Evolutionary conservation across 306 rosid species (phyloP), one percentile per base, ranked within the genome.

Genomic region (Parietaria judaica): DNA sequence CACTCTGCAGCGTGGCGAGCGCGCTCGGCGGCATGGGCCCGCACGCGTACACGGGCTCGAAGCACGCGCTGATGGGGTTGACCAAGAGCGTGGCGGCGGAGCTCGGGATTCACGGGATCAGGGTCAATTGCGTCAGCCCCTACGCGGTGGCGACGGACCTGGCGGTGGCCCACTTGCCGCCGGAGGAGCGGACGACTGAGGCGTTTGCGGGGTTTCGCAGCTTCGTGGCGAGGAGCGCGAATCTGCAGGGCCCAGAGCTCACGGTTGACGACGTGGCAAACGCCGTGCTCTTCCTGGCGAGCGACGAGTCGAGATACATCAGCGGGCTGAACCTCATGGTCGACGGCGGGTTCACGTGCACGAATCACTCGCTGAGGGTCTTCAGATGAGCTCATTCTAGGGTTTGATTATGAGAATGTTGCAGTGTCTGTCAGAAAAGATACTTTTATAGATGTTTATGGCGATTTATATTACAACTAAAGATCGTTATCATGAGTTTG

Each of bases 41-140:
- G 0, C 97, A 87, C 66, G 76, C 85, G 3, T 91, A 91, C 72
- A 74, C 88, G 52, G 79, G 89, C 31, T 87, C 97, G 2, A 91
- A 87, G 78, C 85, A 91, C 58, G 97, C 95, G 6, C 80, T 91
- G 4, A 7, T 58, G 71, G 97, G 97, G 69, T 83, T 91, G 2
- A 85, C 91, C 11, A 87, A 76, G 80, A 91, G 65, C 56, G 87
- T 87, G 59, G 87, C 95, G 17, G 88, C 98, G 16, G 98, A 91
- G 75, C 65, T 91, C 11, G 98, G 98, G 15, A 60, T 16, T 54
- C 72, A 75, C 8, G 83, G 83, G 36, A 74, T 87, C 64, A 82
- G 97, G 3, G 78, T 73, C 35, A 73, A 73, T 45, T 73, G 78
- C 35, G 90, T 84, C 47, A 70, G 95, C 36, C 98, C 98, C 13